phyloP scores from a whole-genome alignment of 805 yeast genomes.

The Yamadazyma takamatsuzukensis region DNA sequence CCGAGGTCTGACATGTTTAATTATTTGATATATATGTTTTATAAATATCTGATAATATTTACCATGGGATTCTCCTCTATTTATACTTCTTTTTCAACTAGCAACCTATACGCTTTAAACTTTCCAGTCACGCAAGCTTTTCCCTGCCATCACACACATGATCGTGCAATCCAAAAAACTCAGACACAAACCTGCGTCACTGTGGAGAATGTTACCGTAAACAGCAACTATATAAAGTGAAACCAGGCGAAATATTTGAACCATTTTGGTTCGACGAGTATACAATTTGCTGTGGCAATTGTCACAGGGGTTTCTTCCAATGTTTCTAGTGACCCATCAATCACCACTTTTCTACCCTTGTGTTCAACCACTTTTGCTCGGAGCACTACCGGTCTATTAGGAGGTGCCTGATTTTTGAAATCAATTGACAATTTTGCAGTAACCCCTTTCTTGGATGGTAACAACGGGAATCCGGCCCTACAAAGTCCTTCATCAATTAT shows the following conservation, averaged over 20 bases:
- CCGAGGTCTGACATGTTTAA: conserved; percentile 39
- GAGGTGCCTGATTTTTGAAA: conserved; percentile 60
- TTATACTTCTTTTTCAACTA: too few relatives aligned
- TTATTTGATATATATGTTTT: too few relatives aligned
- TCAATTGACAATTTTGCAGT: conserved; percentile 74
- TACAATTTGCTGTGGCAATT: conserved; percentile 63
- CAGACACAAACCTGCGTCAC: too few relatives aligned
- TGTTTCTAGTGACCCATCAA: conserved; percentile 62
- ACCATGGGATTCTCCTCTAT: too few relatives aligned
- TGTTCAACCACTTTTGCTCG: conserved; percentile 60
- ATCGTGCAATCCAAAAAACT: too few relatives aligned
- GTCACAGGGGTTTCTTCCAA: conserved; percentile 31
- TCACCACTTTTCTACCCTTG: conserved; percentile 80
- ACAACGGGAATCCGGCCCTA: conserved; percentile 74
- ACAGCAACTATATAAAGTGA: conserved; percentile 4
- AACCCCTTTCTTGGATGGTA: conserved; percentile 84
- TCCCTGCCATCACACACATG: too few relatives aligned
- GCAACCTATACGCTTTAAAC: too few relatives aligned
- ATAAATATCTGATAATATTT: too few relatives aligned
- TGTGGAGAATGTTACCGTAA: too few relatives aligned
- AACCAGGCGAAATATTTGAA: conserved; percentile 62
- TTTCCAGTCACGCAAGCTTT: too few relatives aligned
- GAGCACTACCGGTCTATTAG: conserved; percentile 62
- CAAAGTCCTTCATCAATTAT: conserved; percentile 83
- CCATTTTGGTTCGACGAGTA: conserved; percentile 87